phyloP scores from a whole-genome alignment of 441 rosid species.

The Syzygium malaccense region DNA sequence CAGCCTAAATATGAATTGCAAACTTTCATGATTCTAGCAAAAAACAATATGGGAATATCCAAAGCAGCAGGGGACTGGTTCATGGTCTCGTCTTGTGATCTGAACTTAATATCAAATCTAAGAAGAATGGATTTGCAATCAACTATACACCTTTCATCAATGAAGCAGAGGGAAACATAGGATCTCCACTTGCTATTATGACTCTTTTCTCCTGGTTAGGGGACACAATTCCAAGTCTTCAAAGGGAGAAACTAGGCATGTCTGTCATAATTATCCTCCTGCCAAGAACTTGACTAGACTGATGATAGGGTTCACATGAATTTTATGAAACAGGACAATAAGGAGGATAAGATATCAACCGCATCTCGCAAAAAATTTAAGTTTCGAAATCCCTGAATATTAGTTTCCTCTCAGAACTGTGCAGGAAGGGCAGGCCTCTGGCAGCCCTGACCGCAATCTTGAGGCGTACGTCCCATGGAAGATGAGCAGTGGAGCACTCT shows the following conservation, averaged over 20 bases:
- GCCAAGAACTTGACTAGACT: background rate
- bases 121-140: background rate
- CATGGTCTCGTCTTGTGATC: background rate
- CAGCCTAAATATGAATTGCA: background rate
- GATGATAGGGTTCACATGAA: background rate
- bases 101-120: background rate
- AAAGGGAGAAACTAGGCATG: background rate
- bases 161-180: background rate
- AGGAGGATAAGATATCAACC: background rate
- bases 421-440: background rate
- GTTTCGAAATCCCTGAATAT: conserved; percentile 3
- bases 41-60: background rate
- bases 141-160: background rate
- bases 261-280: background rate
- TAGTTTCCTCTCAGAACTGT: background rate
- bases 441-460: background rate
- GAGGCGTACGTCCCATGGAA: background rate
- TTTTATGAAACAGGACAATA: background rate
- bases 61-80: background rate
- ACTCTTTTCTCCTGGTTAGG: background rate
- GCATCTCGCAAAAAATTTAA: background rate
- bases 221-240: background rate
- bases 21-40: background rate
- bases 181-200: background rate
- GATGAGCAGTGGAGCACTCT: background rate